These are phyloP conservation scores for Elsinoe perseae DNA, from an alignment of 2,329 filamentous ascomycete genomes.

Conservation along the genomic window DNA sequence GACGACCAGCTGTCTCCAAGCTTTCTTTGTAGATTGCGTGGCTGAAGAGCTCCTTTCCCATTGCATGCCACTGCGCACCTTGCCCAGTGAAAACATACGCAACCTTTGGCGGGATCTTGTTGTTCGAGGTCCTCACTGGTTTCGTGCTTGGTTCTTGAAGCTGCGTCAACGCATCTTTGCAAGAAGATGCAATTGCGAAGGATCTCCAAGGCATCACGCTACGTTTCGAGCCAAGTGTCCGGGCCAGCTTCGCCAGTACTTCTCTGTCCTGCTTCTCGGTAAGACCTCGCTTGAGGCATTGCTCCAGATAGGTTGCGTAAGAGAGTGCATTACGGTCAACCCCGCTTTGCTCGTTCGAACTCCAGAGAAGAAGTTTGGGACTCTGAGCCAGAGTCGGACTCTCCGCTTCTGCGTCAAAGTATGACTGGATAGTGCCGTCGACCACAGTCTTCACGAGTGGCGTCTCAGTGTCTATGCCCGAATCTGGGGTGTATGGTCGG, in stretches of 20 bases:
- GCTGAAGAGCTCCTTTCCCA: conserved; percentile 25
- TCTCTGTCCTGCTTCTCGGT: background rate
- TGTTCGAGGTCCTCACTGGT: conserved; percentile 10
- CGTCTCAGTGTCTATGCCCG: background rate
- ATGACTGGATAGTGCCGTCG: background rate
- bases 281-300: background rate
- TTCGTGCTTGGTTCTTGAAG: conserved; percentile 4
- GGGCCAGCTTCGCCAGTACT: background rate
- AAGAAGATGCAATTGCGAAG: background rate
- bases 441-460: background rate
- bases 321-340: background rate
- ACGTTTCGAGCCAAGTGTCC: background rate
- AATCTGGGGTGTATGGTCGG: background rate
- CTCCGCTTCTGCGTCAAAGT: too few relatives aligned
- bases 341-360: background rate
- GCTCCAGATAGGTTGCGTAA: background rate
- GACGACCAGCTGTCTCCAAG: conserved; percentile 19
- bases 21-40: conserved; percentile 19
- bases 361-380: background rate
- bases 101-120: conserved; percentile 8
- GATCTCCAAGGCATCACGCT: background rate
- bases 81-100: conserved; percentile 30
- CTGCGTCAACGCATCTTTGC: background rate
- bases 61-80: conserved; percentile 28
- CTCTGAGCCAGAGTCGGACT: background rate